phyloP scores from a whole-genome alignment of 2,329 filamentous ascomycete genomes.

The Neofusicoccum sp. region DNA sequence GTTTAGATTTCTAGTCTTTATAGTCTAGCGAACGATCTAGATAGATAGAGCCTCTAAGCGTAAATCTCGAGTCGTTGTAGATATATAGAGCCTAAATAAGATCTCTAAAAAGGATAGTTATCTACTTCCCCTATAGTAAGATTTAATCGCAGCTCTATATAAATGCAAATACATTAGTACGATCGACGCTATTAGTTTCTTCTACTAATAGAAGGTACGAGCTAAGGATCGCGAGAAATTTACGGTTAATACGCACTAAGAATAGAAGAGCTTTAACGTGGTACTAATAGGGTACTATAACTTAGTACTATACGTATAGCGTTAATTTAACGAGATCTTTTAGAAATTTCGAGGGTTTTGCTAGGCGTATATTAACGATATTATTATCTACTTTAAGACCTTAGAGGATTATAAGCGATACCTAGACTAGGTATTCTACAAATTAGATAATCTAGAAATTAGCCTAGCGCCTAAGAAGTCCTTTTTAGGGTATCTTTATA shows the following conservation, averaged over 20 bases:
- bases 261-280: slow-evolving; percentile 16
- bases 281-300: not conserved
- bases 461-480: not conserved
- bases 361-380: not conserved
- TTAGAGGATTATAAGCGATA: not conserved
- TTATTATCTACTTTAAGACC: not conserved
- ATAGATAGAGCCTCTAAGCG: too few relatives aligned
- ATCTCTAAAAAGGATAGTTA: slow-evolving; percentile 19
- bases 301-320: not conserved
- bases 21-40: not conserved
- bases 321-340: not conserved
- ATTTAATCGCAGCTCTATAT: too few relatives aligned
- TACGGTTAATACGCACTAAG: not conserved
- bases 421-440: not conserved
- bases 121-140: too few relatives aligned
- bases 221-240: not conserved
- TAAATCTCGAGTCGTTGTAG: too few relatives aligned
- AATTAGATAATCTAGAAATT: not conserved
- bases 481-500: not conserved
- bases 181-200: too few relatives aligned
- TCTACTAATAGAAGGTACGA: not conserved
- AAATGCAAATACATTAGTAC: too few relatives aligned
- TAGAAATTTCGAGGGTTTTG: not conserved
- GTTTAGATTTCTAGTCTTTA: not conserved
- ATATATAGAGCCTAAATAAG: slow-evolving; percentile 21